Conservation (phyloP, 352 stramenopile species). For the Phytophthora parvispora region DNA sequence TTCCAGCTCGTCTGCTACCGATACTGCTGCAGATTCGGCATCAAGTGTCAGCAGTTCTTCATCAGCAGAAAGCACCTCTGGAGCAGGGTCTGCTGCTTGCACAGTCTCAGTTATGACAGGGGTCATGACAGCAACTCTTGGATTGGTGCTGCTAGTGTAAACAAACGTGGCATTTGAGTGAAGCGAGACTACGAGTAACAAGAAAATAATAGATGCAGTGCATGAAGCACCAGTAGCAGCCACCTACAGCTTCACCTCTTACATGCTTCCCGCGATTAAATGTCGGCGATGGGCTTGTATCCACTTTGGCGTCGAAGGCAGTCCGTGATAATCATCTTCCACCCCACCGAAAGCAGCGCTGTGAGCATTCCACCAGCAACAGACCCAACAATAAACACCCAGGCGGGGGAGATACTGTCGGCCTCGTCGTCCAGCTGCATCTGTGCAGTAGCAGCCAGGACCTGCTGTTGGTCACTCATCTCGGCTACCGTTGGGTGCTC, state of each 20-base stretch:
- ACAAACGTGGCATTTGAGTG: neutral
- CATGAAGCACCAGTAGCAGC: conserved; percentile 8
- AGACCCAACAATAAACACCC: conserved; percentile 32
- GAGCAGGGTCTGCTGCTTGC: neutral
- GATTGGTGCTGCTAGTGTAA: conserved; percentile 2
- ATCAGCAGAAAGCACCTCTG: neutral
- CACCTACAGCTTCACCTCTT: neutral
- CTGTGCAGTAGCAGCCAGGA: conserved; percentile 18
- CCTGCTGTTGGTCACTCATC: conserved; percentile 12
- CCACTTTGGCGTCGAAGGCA: conserved; percentile 27
- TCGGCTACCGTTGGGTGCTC: neutral
- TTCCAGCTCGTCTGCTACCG: neutral
- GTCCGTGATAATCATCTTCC: conserved; percentile 37
- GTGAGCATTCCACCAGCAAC: conserved; percentile 35
- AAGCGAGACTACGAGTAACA: neutral
- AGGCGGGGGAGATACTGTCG: conserved; percentile 6
- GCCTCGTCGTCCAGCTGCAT: conserved; percentile 25
- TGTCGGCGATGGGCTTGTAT: conserved; percentile 30
- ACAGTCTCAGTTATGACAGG: neutral
- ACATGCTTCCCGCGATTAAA: conserved; percentile 8
- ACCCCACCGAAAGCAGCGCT: conserved; percentile 26
- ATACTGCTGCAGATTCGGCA: neutral
- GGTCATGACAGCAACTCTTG: neutral
- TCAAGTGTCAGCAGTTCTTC: neutral
- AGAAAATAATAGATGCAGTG: conserved; percentile 4